Conservation (phyloP, 1,139 yeast species). For the Debaryomycetaceae sp. region DNA sequence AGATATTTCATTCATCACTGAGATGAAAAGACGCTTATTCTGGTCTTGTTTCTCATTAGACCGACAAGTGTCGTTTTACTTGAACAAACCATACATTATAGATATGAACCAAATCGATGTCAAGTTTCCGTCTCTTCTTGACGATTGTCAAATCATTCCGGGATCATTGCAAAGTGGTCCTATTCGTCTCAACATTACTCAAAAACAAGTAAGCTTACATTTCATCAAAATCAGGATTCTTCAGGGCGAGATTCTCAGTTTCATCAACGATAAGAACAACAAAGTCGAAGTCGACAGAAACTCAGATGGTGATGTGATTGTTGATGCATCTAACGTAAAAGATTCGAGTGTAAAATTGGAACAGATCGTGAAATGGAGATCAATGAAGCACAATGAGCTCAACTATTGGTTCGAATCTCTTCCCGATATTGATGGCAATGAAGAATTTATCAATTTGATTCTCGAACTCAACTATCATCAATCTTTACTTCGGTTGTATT, state of each 20-base stretch:
- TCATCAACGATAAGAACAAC: neutral
- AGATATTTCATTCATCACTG: conserved; percentile 2
- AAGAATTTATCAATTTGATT: conserved; percentile 3
- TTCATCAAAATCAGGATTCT: conserved; percentile 9
- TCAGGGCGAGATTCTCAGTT: conserved; percentile 6
- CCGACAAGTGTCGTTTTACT: conserved; percentile 16
- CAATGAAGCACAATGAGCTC: neutral
- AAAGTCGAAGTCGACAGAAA: neutral
- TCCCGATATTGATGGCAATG: neutral
- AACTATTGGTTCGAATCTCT: neutral
- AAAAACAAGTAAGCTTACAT: conserved; percentile 7
- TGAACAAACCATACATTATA: conserved; percentile 14
- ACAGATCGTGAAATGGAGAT: neutral
- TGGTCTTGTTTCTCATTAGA: conserved; percentile 18
- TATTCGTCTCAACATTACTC: neutral
- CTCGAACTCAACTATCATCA: conserved; percentile 3
- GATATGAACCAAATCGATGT: conserved; percentile 9
- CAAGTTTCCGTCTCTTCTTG: conserved; percentile 4
- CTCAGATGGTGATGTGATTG: conserved; percentile 2
- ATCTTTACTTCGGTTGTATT: conserved; percentile 2
- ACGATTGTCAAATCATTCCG: conserved; percentile 3
- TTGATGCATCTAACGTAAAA: neutral
- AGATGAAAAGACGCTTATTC: conserved; percentile 9
- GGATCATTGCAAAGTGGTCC: neutral
- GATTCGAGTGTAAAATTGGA: neutral